Percentiles rank a stretch among this genome's conserved stretches.
These are phyloP conservation scores for Lentinula guzmanii DNA, from an alignment of 768 basidiomycete genomes.

Conservation along the genomic window DNA sequence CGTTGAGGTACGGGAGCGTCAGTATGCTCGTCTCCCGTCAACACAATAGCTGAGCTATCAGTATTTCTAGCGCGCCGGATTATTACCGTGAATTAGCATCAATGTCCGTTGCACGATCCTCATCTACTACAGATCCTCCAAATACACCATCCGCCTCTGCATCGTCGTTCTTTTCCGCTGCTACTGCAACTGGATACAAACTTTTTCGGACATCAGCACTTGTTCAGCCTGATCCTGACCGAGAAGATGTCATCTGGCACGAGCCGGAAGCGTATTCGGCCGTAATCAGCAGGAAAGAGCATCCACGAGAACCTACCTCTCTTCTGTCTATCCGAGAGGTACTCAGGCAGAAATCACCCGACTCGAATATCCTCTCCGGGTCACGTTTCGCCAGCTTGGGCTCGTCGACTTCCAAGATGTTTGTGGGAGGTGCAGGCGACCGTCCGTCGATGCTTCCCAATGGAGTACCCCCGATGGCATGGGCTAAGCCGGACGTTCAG, in stretches of 20 bases:
- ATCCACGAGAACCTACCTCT: conserved; percentile 53
- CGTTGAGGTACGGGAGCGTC: conserved; percentile 48
- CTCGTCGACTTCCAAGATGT: not conserved
- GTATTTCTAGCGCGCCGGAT: conserved; percentile 44
- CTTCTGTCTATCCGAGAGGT: conserved; percentile 58
- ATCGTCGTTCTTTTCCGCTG: conserved; percentile 44
- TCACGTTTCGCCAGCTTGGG: conserved; percentile 13
- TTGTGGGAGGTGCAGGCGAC: conserved; percentile 9
- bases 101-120: conserved; percentile 25
- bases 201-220: conserved; percentile 37
- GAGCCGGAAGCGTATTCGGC: conserved; percentile 58
- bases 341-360: conserved; percentile 45
- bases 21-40: not conserved
- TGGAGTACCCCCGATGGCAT: conserved; percentile 34
- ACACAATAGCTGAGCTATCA: conserved; percentile 1
- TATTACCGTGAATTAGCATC: conserved; percentile 46
- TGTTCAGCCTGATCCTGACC: conserved; percentile 52
- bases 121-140: conserved; percentile 8
- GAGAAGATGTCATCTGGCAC: conserved; percentile 51
- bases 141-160: conserved; percentile 17
- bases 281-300: conserved; percentile 56
- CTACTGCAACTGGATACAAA: conserved; percentile 34
- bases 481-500: conserved; percentile 55
- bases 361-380: not conserved
- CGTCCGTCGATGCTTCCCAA: not conserved